Conservation (phyloP, 2,329 filamentous ascomycete species). For the Fusarium torreyae region DNA sequence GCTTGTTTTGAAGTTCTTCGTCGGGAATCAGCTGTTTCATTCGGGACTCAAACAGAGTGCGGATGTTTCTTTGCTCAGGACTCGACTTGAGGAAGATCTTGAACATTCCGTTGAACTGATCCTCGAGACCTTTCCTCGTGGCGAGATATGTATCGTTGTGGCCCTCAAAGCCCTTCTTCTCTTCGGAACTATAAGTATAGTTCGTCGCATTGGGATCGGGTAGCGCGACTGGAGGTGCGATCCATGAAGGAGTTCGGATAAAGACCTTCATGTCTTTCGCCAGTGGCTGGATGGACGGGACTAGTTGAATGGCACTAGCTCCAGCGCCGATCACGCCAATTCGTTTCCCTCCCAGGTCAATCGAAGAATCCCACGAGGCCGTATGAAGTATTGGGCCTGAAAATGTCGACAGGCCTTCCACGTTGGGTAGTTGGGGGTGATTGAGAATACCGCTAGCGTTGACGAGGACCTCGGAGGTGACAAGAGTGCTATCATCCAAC, state of each 20-base stretch:
- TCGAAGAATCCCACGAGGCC: slow-evolving; percentile 64
- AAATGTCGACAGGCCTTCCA: slow-evolving; percentile 63
- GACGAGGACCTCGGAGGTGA: slow-evolving; percentile 61
- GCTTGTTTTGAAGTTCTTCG: slow-evolving; percentile 62
- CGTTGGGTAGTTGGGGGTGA: slow-evolving; percentile 67
- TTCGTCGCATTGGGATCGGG: slow-evolving; percentile 55
- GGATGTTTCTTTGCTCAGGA: slow-evolving; percentile 58
- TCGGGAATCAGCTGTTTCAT: slow-evolving; percentile 58
- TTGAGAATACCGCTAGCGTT: slow-evolving; percentile 65
- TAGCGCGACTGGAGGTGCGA: slow-evolving; percentile 55
- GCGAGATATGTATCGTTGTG: slow-evolving; percentile 57
- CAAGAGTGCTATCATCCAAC: background rate
- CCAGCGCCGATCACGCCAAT: slow-evolving; percentile 60
- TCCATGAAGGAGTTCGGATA: slow-evolving; percentile 66
- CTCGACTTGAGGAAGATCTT: slow-evolving; percentile 62
- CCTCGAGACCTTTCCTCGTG: slow-evolving; percentile 61
- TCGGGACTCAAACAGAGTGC: slow-evolving; percentile 44
- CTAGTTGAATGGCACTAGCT: slow-evolving; percentile 63
- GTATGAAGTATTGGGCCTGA: slow-evolving; percentile 67
- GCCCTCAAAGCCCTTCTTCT: slow-evolving; percentile 57
- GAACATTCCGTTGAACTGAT: slow-evolving; percentile 63
- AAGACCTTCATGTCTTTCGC: slow-evolving; percentile 64
- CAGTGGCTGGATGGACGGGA: slow-evolving; percentile 60
- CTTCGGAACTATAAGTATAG: slow-evolving; percentile 60
- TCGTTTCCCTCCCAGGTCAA: slow-evolving; percentile 56